Conservation (phyloP, 2,329 filamentous ascomycete genomes). For the Colletotrichum gigasporum region DNA sequence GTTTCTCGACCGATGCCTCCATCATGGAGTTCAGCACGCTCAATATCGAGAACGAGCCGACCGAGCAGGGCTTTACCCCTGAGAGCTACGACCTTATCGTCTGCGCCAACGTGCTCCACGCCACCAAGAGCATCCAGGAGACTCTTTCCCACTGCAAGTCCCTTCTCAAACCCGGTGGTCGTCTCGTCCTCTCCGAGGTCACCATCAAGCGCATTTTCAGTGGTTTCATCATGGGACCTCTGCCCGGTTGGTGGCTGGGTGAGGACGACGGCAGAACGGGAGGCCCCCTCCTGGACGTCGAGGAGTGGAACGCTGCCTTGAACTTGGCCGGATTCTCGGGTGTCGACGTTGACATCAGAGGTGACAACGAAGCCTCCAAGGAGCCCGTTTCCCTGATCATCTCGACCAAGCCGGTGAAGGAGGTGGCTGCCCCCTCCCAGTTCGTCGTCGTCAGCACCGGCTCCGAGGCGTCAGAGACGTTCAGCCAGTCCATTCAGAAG, state of each 20-base stretch:
- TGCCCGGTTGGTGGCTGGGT: constrained; percentile 49
- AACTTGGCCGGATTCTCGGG: constrained; percentile 27
- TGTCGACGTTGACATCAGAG: constrained; percentile 26
- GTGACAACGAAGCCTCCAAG: constrained; percentile 19
- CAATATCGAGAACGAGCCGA: constrained; percentile 44
- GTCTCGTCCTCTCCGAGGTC: constrained; percentile 39
- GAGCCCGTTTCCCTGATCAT: constrained; percentile 26
- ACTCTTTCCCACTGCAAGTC: constrained; percentile 34
- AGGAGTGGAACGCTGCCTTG: constrained; percentile 23
- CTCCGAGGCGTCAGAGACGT: neutral
- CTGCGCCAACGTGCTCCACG: constrained; percentile 43
- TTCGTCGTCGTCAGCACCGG: constrained; percentile 18
- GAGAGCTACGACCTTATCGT: constrained; percentile 47
- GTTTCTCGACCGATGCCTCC: constrained; percentile 37
- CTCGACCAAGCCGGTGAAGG: constrained; percentile 15
- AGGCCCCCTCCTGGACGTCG: constrained; percentile 11
- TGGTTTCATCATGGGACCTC: constrained; percentile 42
- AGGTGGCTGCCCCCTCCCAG: neutral
- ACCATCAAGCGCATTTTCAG: constrained; percentile 35
- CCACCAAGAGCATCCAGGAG: constrained; percentile 38
- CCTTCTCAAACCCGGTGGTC: constrained; percentile 41
- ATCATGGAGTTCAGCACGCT: constrained; percentile 35
- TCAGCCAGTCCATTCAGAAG: neutral
- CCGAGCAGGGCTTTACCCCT: constrained; percentile 44
- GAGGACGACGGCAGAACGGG: constrained; percentile 34